A percentile compares a stretch with the other conserved stretches of the same genome.
Conservation (phyloP, 306 rosid genomes). For the Vachellia pachyceras region DNA sequence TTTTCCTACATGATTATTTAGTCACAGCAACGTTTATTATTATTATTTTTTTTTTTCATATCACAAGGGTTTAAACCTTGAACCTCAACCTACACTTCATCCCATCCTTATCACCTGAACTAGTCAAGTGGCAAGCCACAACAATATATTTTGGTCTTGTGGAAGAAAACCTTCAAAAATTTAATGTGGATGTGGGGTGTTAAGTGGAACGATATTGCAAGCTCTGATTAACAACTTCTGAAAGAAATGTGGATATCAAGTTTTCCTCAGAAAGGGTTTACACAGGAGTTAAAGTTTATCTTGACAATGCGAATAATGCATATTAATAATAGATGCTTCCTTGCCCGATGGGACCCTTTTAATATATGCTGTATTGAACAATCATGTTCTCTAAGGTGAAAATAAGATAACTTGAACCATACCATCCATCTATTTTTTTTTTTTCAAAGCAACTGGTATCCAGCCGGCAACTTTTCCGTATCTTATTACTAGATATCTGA, state of each 20-base stretch:
- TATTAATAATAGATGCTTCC: too few species aligned
- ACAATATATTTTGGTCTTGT: conserved; percentile 25
- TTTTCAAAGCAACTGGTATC: too few species aligned
- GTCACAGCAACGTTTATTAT: conserved; percentile 16
- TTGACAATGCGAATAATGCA: conserved; percentile 6
- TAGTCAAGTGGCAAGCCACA: conserved; percentile 13
- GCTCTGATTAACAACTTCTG: not conserved
- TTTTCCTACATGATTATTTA: conserved; percentile 7
- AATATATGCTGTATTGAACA: conserved; percentile 3
- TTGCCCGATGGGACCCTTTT: conserved; percentile 6
- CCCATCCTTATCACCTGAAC: not conserved
- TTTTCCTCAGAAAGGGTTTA: too few species aligned
- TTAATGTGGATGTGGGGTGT: not conserved
- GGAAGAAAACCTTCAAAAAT: conserved; percentile 9
- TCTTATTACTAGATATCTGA: too few species aligned
- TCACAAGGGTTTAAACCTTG: not conserved
- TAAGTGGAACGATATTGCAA: conserved; percentile 20
- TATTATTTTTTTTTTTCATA: not conserved
- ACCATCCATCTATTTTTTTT: not conserved
- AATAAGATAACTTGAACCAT: conserved; percentile 5
- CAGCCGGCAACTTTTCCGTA: too few species aligned
- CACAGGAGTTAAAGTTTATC: not conserved
- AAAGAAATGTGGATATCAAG: conserved; percentile 13
- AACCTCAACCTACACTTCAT: not conserved
- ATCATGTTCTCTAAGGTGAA: conserved; percentile 1